Evolutionary conservation across 23 red algal genomes (phyloP).

Genomic region (Chondrus crispus): DNA sequence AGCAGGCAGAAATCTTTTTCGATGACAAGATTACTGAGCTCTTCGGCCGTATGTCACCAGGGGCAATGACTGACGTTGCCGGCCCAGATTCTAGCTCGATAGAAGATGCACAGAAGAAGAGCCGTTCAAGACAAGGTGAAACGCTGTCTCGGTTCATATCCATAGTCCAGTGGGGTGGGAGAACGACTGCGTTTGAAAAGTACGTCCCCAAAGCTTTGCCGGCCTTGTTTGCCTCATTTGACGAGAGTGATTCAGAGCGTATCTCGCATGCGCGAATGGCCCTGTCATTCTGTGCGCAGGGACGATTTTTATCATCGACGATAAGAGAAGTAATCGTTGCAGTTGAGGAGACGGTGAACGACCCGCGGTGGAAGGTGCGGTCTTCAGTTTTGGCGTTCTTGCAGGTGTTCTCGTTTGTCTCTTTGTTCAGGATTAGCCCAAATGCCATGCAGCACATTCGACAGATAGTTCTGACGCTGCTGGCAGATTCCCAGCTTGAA

Average conservation of each 20-base stretch:
- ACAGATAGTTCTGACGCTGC: constrained; percentile 44
- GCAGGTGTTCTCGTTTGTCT: constrained; percentile 67
- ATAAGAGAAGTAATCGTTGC: constrained; percentile 41
- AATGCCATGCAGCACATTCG: constrained; percentile 26
- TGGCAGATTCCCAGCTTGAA: constrained; percentile 73
- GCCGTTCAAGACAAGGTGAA: constrained; percentile 70
- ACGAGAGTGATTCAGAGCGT: constrained; percentile 59
- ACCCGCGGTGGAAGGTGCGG: constrained; percentile 51
- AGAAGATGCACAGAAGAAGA: constrained; percentile 40
- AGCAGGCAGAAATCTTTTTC: not conserved
- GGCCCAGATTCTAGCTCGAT: not conserved
- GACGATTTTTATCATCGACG: not conserved
- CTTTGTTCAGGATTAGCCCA: constrained; percentile 20
- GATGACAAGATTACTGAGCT: constrained; percentile 9
- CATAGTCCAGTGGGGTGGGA: constrained; percentile 77
- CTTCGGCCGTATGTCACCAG: constrained; percentile 2
- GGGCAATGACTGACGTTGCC: not conserved
- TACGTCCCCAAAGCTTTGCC: constrained; percentile 45
- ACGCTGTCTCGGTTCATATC: constrained; percentile 77
- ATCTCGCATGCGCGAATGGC: constrained; percentile 67
- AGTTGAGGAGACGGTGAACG: constrained; percentile 22
- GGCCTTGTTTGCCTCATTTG: constrained; percentile 52
- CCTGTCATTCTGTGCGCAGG: constrained; percentile 67
- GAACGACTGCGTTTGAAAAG: constrained; percentile 32
- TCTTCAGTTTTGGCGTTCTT: constrained; percentile 59